Evolutionary conservation across 2,329 filamentous ascomycete species (phyloP), one percentile per base, ranked within the genome.

Genomic region (Nothophaeocryptopus gaeumannii): DNA sequence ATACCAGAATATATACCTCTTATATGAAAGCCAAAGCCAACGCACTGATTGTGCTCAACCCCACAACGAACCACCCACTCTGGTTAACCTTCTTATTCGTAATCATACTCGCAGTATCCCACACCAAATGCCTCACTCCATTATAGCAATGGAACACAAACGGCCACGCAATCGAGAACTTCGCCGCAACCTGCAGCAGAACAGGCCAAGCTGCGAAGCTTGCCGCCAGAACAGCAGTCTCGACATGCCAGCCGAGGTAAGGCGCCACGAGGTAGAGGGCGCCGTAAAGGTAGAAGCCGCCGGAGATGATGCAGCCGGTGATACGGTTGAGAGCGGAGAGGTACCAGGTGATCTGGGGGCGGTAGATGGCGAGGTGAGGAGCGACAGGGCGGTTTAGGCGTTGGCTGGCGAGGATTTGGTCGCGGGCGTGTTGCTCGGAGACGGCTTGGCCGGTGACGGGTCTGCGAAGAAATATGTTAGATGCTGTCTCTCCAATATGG

Each of bases 311-410:
- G 66, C 79, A 74, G 64, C 89, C 91, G n/a, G 89, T 92, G 74
- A 96, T 83, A 65, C 91, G 89, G 76, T 90, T 88, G 73, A 88
- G 79, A 50, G 77, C 83, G 62, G 83, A 84, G 61, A 79, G 78
- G 71, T 88, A 85, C 85, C 85, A 96, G 63, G 89, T 93, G 74
- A 96, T 87, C 72, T 89, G 83, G 53, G 86, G 81, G 70, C 83
- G 80, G 83, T 96, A 96, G 80, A 95, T 91, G 66, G 74, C 70
- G 56, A 96, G 82, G 69, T 96, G 90, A 47, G 91, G 91, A 39
- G 89, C 80, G 63, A 96, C 79, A 67, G 91, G 91, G 45, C 91
- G 91, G 66, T 79, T 73, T 48, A 85, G 79, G 64, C 91, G 91
- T 78, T 96, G 91, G 66, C 82, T 76, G 64, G 81, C 84, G 67